These are phyloP conservation scores for Puccinia novopanici DNA, from an alignment of 1,284 basidiomycete species.

Conservation along the genomic window DNA sequence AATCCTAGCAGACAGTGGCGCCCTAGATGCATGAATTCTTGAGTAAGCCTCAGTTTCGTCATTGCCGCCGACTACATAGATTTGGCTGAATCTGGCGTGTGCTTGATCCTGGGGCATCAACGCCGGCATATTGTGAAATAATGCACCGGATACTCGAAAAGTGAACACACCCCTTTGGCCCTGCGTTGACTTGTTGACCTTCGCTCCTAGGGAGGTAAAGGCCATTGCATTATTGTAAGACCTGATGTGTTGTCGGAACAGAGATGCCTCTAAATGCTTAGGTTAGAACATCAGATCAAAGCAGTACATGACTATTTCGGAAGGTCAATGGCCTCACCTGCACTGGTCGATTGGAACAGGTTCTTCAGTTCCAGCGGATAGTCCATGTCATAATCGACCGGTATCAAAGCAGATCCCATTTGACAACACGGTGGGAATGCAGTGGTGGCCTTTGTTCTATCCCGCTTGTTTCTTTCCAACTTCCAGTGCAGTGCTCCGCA, in stretches of 20 bases:
- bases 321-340: not conserved
- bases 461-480: not conserved
- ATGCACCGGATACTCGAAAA: not conserved
- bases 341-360: not conserved
- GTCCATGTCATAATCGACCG: no score
- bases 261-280: not conserved
- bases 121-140: not conserved
- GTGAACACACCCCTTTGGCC: not conserved
- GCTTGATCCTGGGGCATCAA: not conserved
- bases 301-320: no score
- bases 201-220: not conserved
- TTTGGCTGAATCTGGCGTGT: not conserved
- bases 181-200: not conserved
- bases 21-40: no score
- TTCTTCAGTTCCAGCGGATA: not conserved
- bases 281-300: no score
- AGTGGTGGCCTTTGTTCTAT: not conserved
- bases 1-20: not conserved
- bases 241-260: not conserved
- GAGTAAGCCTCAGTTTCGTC: not conserved
- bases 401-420: not conserved
- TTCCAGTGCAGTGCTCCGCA: conserved; percentile 16
- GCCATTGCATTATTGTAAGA: conserved; percentile 4
- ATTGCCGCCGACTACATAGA: conserved; percentile 17
- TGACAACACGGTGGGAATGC: not conserved